Evolutionary conservation across 371 early-diverging fungal genomes (phyloP).

Genomic region (Mortierella sp.): DNA sequence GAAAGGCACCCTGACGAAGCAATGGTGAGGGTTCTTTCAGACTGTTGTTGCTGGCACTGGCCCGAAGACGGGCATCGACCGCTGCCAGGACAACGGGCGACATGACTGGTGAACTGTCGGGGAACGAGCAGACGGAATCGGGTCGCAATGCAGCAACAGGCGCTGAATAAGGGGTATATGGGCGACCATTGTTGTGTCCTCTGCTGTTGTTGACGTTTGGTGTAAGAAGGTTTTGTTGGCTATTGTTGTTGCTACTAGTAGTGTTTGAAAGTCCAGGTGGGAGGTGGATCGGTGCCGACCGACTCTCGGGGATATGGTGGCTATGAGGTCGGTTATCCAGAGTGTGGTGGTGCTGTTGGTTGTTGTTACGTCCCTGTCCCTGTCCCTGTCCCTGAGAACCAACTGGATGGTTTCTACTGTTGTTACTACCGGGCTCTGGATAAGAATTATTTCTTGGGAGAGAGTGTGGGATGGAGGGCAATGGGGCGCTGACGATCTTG

Average conservation of each 20-base stretch:
- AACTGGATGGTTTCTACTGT: neutral
- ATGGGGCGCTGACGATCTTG: slow-evolving; percentile 14
- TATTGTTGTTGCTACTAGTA: neutral
- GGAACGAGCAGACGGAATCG: slow-evolving; percentile 32
- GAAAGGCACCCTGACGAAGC: slow-evolving; percentile 12
- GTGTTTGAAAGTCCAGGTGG: too few relatives aligned
- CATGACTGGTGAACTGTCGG: slow-evolving; percentile 35
- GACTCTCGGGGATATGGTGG: slow-evolving; percentile 12
- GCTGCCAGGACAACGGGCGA: slow-evolving; percentile 40
- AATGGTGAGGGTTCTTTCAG: slow-evolving; percentile 12
- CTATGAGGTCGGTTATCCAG: neutral
- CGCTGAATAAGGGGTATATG: slow-evolving; percentile 1
- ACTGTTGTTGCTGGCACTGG: slow-evolving; percentile 1
- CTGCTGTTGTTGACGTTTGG: too few relatives aligned
- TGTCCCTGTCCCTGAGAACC: too few relatives aligned
- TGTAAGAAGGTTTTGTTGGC: too few relatives aligned
- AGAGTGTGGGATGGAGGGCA: slow-evolving; percentile 6
- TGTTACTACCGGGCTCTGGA: neutral
- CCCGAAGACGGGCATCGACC: slow-evolving; percentile 28
- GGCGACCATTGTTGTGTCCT: neutral
- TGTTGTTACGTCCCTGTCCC: neutral
- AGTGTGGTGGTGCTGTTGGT: neutral
- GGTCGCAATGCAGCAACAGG: slow-evolving; percentile 26
- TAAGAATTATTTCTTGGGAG: slow-evolving; percentile 13
- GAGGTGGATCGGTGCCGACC: slow-evolving; percentile 25